Conservation (phyloP, 2,329 filamentous ascomycete genomes). For the Triangularia setosa region DNA sequence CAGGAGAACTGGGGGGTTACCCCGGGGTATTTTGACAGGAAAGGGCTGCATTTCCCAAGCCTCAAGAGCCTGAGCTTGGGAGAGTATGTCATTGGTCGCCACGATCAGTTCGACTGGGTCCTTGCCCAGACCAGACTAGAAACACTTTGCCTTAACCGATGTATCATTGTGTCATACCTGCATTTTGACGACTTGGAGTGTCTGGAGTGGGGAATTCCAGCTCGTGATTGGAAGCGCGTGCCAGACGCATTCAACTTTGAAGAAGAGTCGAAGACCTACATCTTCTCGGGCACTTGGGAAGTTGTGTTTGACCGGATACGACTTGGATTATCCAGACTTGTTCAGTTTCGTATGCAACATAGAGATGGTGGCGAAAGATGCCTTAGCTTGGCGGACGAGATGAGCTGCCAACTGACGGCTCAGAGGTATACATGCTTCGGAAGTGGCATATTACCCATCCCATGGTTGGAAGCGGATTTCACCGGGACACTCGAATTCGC, state of each 20-base stretch:
- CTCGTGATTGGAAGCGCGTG: conserved; percentile 3
- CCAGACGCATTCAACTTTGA: no score
- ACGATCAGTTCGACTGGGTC: conserved; percentile 29
- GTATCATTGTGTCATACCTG: conserved; percentile 16
- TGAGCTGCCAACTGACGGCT: background rate
- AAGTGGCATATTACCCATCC: background rate
- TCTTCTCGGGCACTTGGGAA: conserved; percentile 22
- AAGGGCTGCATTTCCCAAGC: conserved; percentile 20
- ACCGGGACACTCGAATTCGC: no score
- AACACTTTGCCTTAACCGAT: conserved; percentile 18
- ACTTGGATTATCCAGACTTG: conserved; percentile 12
- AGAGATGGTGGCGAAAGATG: background rate
- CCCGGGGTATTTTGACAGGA: conserved; percentile 23
- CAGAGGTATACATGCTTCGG: background rate
- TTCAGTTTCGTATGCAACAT: conserved; percentile 17
- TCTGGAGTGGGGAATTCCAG: background rate
- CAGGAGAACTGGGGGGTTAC: conserved; percentile 21
- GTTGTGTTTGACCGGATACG: conserved; percentile 23
- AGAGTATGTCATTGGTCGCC: conserved; percentile 14
- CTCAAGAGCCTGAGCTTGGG: conserved; percentile 21
- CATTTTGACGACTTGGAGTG: background rate
- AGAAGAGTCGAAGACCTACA: background rate
- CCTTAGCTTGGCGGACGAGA: background rate
- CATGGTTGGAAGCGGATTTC: background rate
- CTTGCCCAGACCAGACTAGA: background rate